Base-by-base conservation (phyloP, 345 rosid species). In the Ceriops decandra region DNA sequence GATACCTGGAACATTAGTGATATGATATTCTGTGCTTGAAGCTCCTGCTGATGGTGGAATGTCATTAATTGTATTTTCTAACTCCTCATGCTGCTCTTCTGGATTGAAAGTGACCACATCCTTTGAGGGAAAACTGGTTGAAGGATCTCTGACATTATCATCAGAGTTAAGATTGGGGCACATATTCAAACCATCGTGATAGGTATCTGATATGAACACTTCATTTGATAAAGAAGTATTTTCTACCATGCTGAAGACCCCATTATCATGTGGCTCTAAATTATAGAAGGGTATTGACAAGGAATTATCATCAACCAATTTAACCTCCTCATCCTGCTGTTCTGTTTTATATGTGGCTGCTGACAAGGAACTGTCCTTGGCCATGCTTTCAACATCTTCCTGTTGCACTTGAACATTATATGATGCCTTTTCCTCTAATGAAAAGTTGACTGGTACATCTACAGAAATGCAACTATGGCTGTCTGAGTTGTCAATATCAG, bases 261-360 rank as follows among this genome's bases (percentile, higher is more conserved):
- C 82, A 67, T 69, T 64, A 16, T 63, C 76, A 68, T 76, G 79
- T 60, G 62, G 71, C 68, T 77, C 70, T 73, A 61, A 62, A 67
- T 57, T 38, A 57, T 26, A 62, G 4, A 17, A 63, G 64, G 38
- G 0, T 20, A 27, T 5, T 57, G 56, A 46, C 73, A 20, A 30
- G 30, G 77, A 46, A 57, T 21, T 31, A 7, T 54, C 73, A 63
- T 74, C 60, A 63, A 46, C 58, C n/a, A 52, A 7, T 69, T 64
- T 24, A 52, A 36, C 15, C 51, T 58, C 60, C n/a, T 49, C 60
- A 63, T 63, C 63, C 27, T 52, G 72, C 8, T 35, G 49, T 62
- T 74, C 66, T 24, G 30, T 11, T 5, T 54, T 21, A 35, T 32
- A 35, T 53, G 51, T 33, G 28, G 52, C 32, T 16, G 57, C 24